These are phyloP conservation scores for Geotrichum restrictum DNA, from an alignment of 1,139 yeast species.

Conservation along the genomic window DNA sequence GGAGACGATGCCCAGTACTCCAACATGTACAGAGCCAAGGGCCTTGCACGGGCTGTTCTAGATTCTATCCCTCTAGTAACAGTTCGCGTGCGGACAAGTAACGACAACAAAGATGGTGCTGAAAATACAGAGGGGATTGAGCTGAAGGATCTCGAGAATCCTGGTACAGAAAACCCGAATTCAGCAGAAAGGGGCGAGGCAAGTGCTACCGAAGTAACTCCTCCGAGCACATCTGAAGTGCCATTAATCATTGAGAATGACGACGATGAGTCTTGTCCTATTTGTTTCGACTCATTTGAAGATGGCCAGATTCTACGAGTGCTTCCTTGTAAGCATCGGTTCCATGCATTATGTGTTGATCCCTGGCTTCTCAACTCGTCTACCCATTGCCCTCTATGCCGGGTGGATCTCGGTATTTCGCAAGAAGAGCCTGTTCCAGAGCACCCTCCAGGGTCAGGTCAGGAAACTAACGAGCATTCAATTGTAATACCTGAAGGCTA, in stretches of 20 bases:
- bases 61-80: conserved; percentile 40
- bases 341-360: conserved; percentile 74
- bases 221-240: background rate
- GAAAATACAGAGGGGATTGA: background rate
- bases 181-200: no score
- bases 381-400: conserved; percentile 81
- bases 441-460: conserved; percentile 25
- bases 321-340: conserved; percentile 74
- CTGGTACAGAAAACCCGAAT: background rate
- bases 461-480: background rate
- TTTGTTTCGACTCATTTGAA: conserved; percentile 57
- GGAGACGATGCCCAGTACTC: conserved; percentile 25
- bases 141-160: background rate
- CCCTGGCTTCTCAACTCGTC: conserved; percentile 75
- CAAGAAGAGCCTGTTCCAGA: conserved; percentile 30
- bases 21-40: conserved; percentile 31
- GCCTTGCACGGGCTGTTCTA: conserved; percentile 39
- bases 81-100: conserved; percentile 25
- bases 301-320: conserved; percentile 64
- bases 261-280: conserved; percentile 69
- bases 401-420: conserved; percentile 49
- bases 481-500: conserved; percentile 30
- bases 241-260: conserved; percentile 40
- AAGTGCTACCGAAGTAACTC: background rate
- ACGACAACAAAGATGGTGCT: background rate